Evolutionary conservation across 164 flowering plant species (phyloP), one percentile per base, ranked within the genome.

Genomic region (Vitis cinerea): DNA sequence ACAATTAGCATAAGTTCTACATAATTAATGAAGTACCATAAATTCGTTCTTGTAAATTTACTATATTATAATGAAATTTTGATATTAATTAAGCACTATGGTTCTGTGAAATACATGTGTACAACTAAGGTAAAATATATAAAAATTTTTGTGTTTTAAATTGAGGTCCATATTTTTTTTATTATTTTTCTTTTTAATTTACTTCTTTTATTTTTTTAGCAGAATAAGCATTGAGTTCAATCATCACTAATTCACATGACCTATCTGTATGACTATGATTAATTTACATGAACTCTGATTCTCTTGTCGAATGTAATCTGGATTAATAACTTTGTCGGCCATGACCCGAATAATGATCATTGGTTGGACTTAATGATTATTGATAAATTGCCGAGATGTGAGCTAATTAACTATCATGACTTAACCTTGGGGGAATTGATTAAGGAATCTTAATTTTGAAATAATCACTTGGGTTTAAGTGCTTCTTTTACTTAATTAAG

Each of bases 191-290:
- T 19, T 50, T 11, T 64, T n/a, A 19, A 23, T 23, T 23, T 23
- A 23, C 27, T 1, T 23, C 27, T 23, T 23, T 64, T 50, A n/a
- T 16, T 48, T 8, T 8, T 37, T 37, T 37, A 37, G 4, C 5
- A 37, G 6, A 9, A 55, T 31, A 0, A 19, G 37, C 23, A 66
- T 66, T 14, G 10, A 11, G 8, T 48, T 53, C 16, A 69, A 69
- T 69, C 59, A 69, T 61, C 30, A 37, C 44, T 3, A 61, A 69
- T n/a, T 12, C 63, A 69, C 51, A 49, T 61, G 59, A 52, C 17
- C 30, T 11, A 51, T 17, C 10, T 47, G 50, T 12, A 37, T 47
- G 62, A 19, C 0, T 54, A 70, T 63, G 67, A 70, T 70, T 55
- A 5, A 3, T 55, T 63, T 23, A 47, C 44, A 49, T 63, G 54